These are phyloP conservation scores for Selaginella tamariscina DNA, from an alignment of 75 land plant species.

Conservation along the genomic window DNA sequence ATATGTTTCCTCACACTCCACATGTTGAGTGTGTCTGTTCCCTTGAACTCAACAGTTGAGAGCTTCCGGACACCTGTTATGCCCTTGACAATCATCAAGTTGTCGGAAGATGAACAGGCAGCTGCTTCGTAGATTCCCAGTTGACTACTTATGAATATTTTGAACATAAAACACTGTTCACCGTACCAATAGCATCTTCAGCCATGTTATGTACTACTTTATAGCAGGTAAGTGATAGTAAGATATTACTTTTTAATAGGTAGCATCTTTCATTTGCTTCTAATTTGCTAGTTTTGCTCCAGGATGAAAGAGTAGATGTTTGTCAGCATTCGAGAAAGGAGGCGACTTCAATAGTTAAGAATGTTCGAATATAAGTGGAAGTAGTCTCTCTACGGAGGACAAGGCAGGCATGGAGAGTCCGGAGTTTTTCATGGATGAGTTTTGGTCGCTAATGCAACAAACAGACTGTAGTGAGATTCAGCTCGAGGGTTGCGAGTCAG, in stretches of 20 bases:
- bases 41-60: conserved; percentile 38
- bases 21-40: conserved; percentile 89
- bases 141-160: background rate
- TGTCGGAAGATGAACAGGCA: background rate
- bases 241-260: no score
- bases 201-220: background rate
- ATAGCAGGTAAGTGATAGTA: no score
- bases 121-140: background rate
- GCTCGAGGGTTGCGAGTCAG: background rate
- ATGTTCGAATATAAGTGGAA: no score
- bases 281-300: no score
- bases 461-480: background rate
- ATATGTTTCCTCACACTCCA: conserved; percentile 98
- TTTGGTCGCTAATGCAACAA: background rate
- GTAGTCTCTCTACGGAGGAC: background rate
- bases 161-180: background rate
- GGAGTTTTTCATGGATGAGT: background rate
- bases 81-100: background rate
- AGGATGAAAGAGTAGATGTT: no score
- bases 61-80: background rate
- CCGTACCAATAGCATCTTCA: no score
- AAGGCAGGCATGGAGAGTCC: background rate
- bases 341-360: no score
- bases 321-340: no score
- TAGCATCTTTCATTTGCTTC: no score